Base-by-base conservation (phyloP, 2,329 filamentous ascomycete genomes). In the Byssothecium circinans region DNA sequence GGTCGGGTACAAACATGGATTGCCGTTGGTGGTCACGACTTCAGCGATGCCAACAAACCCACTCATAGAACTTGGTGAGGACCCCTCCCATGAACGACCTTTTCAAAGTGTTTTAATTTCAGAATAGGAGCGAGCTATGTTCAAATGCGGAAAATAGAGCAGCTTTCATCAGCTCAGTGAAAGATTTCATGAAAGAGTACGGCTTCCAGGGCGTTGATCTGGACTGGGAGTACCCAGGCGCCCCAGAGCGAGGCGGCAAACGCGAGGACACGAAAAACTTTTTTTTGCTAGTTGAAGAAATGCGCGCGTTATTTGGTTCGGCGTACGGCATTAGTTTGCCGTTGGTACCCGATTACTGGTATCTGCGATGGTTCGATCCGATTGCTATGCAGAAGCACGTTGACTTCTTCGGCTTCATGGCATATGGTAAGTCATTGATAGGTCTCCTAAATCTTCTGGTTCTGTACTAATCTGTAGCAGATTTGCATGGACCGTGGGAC, bases 141-240 rank as follows among this genome's bases (percentile, higher is more conserved):
- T 49, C 36, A 1, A 61, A 52, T 2, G 8, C 53, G 2, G 44
- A 39, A 3, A 67, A 61, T 18, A 55, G 65, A 8, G 41, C 45
- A 0, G 55, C 48, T 1, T 79, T 79, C 49, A 65, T 75, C 5
- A 62, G 61, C 1, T 58, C 76, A 0, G 43, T 71, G 0, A 46
- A 45, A 0, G 74, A 74, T 44, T 70, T 79, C 64, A 43, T 74
- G 54, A 50, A 56, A 1, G 66, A 58, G 2, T 75, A 76, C 44
- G 69, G 65, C n/a, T 77, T 79, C 41, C 71, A 78, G 15, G 61
- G 62, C 1, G 64, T 74, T 1, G 75, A 79, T 45, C 47, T 78
- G 14, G 75, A 79, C 51, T 79, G 74, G 76, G 74, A 74, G 1
- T 58, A 66, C 5, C 65, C 64, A 8, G 58, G 36, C 14, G 57